Percentiles rank a stretch among this genome's conserved stretches.
These are phyloP conservation scores for Trypanosomatidae sp. DNA, from an alignment of 208 protist genomes.

Conservation along the genomic window DNA sequence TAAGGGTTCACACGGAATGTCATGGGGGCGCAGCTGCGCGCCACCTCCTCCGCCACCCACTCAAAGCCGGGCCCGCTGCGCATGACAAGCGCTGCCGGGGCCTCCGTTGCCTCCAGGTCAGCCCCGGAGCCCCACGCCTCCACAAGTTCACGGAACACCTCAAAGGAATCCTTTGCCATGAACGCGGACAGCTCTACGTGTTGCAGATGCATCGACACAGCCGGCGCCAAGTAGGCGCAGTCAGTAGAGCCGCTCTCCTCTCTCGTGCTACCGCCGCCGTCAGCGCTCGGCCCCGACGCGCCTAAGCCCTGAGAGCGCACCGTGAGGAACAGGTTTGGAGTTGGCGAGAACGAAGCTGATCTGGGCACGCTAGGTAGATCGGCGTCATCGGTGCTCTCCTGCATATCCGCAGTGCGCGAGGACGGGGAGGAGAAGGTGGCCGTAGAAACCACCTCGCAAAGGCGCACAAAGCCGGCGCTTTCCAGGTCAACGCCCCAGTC, in stretches of 20 bases:
- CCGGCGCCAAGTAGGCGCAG: constrained; percentile 9
- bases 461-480: constrained; percentile 31
- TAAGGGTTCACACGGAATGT: constrained; percentile 33
- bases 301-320: constrained; percentile 2
- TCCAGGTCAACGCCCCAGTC: constrained; percentile 36
- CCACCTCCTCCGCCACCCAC: constrained; percentile 44
- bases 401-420: neutral
- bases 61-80: constrained; percentile 46
- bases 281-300: neutral
- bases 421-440: constrained; percentile 4
- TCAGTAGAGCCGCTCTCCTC: neutral
- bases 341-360: neutral
- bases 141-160: constrained; percentile 34
- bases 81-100: constrained; percentile 51
- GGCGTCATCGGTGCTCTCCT: neutral
- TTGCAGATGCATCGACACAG: constrained; percentile 40
- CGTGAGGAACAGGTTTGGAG: constrained; percentile 7
- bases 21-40: constrained; percentile 38
- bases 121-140: constrained; percentile 27
- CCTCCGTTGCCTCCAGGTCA: constrained; percentile 39
- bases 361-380: neutral
- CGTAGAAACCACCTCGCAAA: constrained; percentile 30
- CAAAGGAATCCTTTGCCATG: constrained; percentile 55
- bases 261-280: neutral
- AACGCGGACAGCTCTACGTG: constrained; percentile 46